Conservation (phyloP, 1,284 basidiomycete genomes). For the Jaminaea rosea region DNA sequence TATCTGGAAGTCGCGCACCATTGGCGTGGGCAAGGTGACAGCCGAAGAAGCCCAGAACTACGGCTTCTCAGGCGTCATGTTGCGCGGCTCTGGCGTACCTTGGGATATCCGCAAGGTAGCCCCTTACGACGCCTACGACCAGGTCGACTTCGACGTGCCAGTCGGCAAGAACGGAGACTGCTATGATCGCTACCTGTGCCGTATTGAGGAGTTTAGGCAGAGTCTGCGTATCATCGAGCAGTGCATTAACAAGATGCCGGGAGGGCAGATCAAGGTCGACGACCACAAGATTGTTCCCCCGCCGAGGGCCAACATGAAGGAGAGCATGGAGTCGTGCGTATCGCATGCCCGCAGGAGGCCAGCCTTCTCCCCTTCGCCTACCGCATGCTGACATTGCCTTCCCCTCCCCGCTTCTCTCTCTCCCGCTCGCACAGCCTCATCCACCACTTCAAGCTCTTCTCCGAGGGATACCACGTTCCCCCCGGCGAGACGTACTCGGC, state of each 20-base stretch:
- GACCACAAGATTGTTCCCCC: constrained; percentile 98
- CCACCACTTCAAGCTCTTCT: constrained; percentile 95
- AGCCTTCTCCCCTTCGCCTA: too few species aligned
- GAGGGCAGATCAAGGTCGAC: constrained; percentile 85
- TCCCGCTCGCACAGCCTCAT: constrained; percentile 58
- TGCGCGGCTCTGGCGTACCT: constrained; percentile 81
- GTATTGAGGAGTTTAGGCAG: constrained; percentile 96
- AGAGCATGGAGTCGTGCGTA: constrained; percentile 88
- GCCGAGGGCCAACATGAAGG: constrained; percentile 94
- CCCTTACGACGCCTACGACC: constrained; percentile 94
- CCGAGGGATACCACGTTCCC: constrained; percentile 94
- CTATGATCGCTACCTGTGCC: constrained; percentile 87
- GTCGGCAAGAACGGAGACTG: constrained; percentile 95
- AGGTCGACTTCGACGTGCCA: constrained; percentile 95
- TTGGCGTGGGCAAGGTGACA: constrained; percentile 82
- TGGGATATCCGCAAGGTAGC: constrained; percentile 86
- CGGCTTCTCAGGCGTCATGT: constrained; percentile 93
- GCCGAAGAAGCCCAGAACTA: constrained; percentile 88
- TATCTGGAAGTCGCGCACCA: constrained; percentile 92
- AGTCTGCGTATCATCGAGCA: constrained; percentile 80
- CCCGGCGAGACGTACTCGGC: constrained; percentile 93
- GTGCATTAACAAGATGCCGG: constrained; percentile 86
- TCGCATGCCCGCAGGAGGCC: too few species aligned
- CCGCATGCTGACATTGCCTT: too few species aligned
- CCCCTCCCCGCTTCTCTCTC: background rate